Conservation (phyloP, 257 asterid genomes). For the Schizonepeta tenuifolia region DNA sequence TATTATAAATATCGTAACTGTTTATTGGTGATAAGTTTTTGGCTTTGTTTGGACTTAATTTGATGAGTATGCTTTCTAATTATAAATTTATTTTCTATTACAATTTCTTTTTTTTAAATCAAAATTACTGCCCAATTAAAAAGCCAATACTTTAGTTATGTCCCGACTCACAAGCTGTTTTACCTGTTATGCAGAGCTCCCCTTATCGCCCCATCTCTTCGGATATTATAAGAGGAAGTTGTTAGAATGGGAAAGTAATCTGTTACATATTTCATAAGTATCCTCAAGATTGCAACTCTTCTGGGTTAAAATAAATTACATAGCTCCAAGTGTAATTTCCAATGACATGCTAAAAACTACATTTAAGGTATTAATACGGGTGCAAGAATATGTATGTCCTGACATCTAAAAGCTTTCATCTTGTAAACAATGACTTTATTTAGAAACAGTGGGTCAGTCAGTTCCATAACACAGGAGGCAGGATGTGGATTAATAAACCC, state of each 20-base stretch:
- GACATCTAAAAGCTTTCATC: not conserved
- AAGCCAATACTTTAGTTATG: not conserved
- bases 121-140: not conserved
- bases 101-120: not conserved
- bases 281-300: not conserved
- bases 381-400: not conserved
- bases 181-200: not conserved
- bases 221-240: not conserved
- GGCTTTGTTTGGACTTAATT: conserved; percentile 14
- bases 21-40: not conserved
- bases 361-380: not conserved
- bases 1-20: not conserved
- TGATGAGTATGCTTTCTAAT: conserved; percentile 2
- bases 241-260: conserved; percentile 1
- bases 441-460: not conserved
- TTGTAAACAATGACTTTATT: conserved; percentile 13
- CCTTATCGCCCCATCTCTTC: not conserved
- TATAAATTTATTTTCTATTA: not conserved
- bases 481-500: not conserved
- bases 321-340: not conserved
- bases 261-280: conserved; percentile 9
- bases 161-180: not conserved
- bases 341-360: not conserved
- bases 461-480: conserved; percentile 9
- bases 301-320: not conserved